Base-by-base conservation (phyloP, 2,329 filamentous ascomycete species). In the Thyridium curvatum region DNA sequence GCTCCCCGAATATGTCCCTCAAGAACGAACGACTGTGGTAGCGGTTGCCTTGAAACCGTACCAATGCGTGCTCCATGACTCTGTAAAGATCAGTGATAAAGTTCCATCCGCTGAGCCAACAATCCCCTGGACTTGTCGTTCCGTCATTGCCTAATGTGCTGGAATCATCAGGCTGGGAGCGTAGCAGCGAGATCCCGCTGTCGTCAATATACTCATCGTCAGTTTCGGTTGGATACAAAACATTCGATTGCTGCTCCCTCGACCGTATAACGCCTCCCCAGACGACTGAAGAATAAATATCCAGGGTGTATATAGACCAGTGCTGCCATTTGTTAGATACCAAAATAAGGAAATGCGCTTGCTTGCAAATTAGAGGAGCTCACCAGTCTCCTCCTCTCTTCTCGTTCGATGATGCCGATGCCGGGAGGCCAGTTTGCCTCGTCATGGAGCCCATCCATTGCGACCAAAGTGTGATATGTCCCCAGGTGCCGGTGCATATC, bases 241-340 rank as follows among this genome's bases (percentile, higher is more conserved):
- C 71, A 13, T 64, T 59, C 15, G 59, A 61, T 35, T 69, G 64
- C 4, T 60, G 59, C 51, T 72, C 71, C 37, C 65, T 63, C 21
- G 60, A 65, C 38, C 61, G 62, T 34, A 68, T 59, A 12, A 69
- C 55, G 29, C 65, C 61, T 40, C 63, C 66, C 65, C 71, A 77
- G 8, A 77, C 69, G 30, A 74, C 66, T 3, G 69, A 65, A 0
- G 68, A 62, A 51, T 70, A 75, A 3, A 79, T 62, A 40, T 79
- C 74, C 2, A 78, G 54, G 8, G 68, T 72, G 48, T 78, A 79
- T 40, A 72, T 74, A 30, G 71, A 72, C 74, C 74, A 79, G 46
- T 69, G 71, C 63, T 69, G 42, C 10, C 10, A 6, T 6, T 26
- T 26, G 21, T 26, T 26, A 26, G 21, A 6, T 26, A 6, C 10